Conservation (phyloP, 495 filamentous ascomycete genomes). For the Aspergillus nidulans region DNA sequence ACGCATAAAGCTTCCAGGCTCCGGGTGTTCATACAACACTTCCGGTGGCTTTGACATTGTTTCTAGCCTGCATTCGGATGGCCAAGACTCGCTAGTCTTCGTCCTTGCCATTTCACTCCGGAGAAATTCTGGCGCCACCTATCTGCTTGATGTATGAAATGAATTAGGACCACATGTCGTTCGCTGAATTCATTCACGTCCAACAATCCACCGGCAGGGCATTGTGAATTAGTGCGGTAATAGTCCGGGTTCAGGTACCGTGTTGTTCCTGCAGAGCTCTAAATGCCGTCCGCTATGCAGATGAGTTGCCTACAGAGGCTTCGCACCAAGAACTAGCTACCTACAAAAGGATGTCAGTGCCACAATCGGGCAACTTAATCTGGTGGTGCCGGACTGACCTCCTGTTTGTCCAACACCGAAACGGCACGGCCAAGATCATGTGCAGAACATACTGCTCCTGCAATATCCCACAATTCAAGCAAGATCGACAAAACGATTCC, state of each 20-base stretch:
- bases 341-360: background rate
- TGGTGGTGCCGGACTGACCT: background rate
- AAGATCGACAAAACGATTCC: constrained; percentile 2
- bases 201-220: background rate
- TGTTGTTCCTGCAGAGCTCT: background rate
- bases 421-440: background rate
- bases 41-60: constrained; percentile 8
- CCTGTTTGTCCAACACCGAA: background rate
- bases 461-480: background rate
- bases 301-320: background rate
- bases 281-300: background rate
- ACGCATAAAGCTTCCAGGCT: constrained; percentile 18
- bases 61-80: background rate
- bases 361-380: background rate
- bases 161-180: background rate
- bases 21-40: constrained; percentile 15
- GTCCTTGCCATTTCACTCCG: background rate
- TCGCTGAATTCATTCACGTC: background rate
- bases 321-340: background rate
- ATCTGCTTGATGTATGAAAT: constrained; percentile 2
- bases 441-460: background rate
- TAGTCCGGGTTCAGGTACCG: background rate
- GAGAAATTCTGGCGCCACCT: background rate
- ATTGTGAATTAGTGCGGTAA: background rate
- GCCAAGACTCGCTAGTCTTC: background rate